Conservation (phyloP, 306 rosid genomes). For the Carpinus fangiana region DNA sequence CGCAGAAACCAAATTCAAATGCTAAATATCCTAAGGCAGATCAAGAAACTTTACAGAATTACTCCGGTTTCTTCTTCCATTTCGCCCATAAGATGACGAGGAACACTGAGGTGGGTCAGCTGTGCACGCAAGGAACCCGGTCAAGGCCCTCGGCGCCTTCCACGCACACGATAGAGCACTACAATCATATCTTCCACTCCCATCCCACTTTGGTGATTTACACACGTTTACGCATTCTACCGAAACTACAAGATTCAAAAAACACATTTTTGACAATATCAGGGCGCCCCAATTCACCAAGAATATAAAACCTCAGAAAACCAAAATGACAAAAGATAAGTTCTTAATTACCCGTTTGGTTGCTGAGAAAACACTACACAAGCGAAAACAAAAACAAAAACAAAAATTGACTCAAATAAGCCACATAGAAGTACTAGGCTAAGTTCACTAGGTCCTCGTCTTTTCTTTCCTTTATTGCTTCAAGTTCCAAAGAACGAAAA, state of each 20-base stretch:
- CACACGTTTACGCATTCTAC: constrained; percentile 89
- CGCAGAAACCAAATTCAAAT: constrained; percentile 21
- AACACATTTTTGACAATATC: constrained; percentile 23
- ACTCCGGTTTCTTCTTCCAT: constrained; percentile 62
- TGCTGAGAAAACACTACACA: constrained; percentile 1
- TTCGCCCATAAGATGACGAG: constrained; percentile 31
- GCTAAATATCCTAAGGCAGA: constrained; percentile 31
- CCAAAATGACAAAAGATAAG: constrained; percentile 4
- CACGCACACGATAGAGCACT: constrained; percentile 78
- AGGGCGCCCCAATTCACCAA: constrained; percentile 24
- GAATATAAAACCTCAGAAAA: neutral
- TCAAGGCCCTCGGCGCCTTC: constrained; percentile 91
- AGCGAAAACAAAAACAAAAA: constrained; percentile 9
- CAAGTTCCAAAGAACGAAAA: constrained; percentile 11
- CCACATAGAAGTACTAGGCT: constrained; percentile 9
- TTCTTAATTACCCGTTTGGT: constrained; percentile 11
- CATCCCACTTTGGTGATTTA: constrained; percentile 72
- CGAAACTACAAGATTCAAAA: constrained; percentile 59
- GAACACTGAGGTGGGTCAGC: constrained; percentile 64
- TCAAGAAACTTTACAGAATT: constrained; percentile 65
- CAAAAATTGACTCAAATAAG: constrained; percentile 13
- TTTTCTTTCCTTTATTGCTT: neutral
- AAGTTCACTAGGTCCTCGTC: constrained; percentile 9
- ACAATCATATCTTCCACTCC: constrained; percentile 82
- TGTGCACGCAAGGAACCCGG: constrained; percentile 93